Base-by-base conservation (phyloP, 129 eudicot species). In the Lonicera japonica region DNA sequence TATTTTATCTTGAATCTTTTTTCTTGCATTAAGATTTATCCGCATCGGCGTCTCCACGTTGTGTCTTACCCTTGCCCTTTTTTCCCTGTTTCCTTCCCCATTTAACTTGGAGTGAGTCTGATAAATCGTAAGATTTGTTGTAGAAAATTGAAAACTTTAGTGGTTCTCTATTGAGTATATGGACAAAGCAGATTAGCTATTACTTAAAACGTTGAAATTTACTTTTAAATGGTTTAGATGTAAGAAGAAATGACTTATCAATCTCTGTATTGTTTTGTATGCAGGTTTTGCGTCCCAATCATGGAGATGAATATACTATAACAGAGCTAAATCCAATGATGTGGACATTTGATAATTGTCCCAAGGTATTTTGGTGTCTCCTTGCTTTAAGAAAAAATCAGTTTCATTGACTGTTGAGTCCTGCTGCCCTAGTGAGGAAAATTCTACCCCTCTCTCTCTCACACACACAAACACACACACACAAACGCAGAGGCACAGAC, bases 211-310 rank as follows among this genome's bases (percentile, higher is more conserved):
- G 8, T 43, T 2, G 2, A 4, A 43, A 10, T 43, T 43, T 14
- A 43, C 50, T 43, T 43, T n/a, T 13, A 50, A 14, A 50, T 50
- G 55, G 55, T 50, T 13, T 50, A 20, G 21, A 14, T 50, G 10
- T 15, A 20, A 0, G 41, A 21, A 14, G 17, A 61, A 3, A 21
- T 8, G 23, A 11, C 21, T 46, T 29, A 11, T 14, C 53, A 21
- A n/a, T 25, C 12, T 65, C 29, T 7, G 5, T 64, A 4, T 60
- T 25, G 2, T 66, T 59, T 54, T 70, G 45, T 63, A 39, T 57
- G 18, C 77, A 94, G 99, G 78, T 94, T 58, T 78, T 88, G 99
- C 91, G 85, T 39, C 20, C 89, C 19, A 88, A 80, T 58, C 95
- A 81, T 41, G 83, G 83, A 8, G 92, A 65, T 60, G 82, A 82